Percentiles rank a stretch among this genome's conserved stretches.
Evolutionary conservation across 208 protist species (phyloP).

Genomic region (Trypanosoma brucei): DNA sequence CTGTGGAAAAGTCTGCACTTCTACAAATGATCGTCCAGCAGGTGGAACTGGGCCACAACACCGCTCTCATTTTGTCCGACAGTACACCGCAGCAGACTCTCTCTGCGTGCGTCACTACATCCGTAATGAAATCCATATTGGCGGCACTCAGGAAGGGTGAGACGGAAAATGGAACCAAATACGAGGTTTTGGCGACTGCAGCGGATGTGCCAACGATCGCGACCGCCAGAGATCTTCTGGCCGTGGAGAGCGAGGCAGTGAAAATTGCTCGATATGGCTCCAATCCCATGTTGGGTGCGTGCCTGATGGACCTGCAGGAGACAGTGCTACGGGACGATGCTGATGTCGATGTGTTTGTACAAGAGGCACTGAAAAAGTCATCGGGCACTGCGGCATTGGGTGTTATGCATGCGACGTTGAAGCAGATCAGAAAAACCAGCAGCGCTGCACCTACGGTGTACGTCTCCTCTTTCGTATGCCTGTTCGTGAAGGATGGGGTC

Average conservation of each 20-base stretch:
- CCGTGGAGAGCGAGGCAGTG: constrained; percentile 8
- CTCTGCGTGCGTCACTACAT: constrained; percentile 14
- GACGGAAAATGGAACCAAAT: constrained; percentile 23
- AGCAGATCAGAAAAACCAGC: constrained; percentile 25
- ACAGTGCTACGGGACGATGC: constrained; percentile 15
- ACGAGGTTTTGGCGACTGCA: constrained; percentile 28
- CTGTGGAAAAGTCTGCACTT: constrained; percentile 22
- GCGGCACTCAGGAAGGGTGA: constrained; percentile 25
- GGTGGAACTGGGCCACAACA: constrained; percentile 50
- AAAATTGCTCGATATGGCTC: constrained; percentile 40
- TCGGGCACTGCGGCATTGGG: constrained; percentile 29
- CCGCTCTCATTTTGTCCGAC: constrained; percentile 40
- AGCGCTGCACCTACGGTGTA: constrained; percentile 18
- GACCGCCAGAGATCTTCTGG: constrained; percentile 40
- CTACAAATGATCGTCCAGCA: constrained; percentile 39
- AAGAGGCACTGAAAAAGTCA: constrained; percentile 19
- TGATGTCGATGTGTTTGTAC: constrained; percentile 27
- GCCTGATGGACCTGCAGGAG: constrained; percentile 38
- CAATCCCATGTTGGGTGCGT: constrained; percentile 57
- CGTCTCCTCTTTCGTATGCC: constrained; percentile 34
- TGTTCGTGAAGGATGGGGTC: constrained; percentile 25
- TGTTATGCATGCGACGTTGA: constrained; percentile 35
- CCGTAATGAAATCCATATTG: constrained; percentile 25
- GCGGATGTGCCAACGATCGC: constrained; percentile 27
- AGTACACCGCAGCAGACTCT: constrained; percentile 24